Evolutionary conservation across 768 basidiomycete species (phyloP).

Genomic region (Nevesoporus exiguus): DNA sequence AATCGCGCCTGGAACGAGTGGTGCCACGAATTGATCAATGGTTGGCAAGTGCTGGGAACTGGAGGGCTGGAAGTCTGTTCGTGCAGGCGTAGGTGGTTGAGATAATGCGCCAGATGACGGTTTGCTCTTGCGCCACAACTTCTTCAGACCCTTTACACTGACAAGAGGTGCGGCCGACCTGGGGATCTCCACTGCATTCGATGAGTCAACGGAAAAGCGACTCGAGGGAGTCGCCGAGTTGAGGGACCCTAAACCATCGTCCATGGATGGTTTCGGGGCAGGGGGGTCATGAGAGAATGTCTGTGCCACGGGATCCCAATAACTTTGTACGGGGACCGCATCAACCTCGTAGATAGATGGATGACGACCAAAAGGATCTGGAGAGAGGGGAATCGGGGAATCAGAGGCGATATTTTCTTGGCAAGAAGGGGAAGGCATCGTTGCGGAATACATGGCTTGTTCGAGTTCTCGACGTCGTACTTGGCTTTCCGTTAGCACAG

Average conservation of each 20-base stretch:
- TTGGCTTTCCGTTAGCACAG: constrained; percentile 43
- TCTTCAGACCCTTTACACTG: constrained; percentile 70
- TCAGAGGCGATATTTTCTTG: constrained; percentile 29
- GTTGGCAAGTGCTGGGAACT: constrained; percentile 33
- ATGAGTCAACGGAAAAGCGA: constrained; percentile 77
- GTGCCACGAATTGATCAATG: constrained; percentile 25
- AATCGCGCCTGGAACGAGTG: constrained; percentile 24
- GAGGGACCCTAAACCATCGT: constrained; percentile 15
- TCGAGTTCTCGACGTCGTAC: constrained; percentile 53
- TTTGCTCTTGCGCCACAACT: constrained; percentile 76
- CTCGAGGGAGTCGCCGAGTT: constrained; percentile 41
- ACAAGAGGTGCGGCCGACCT: constrained; percentile 51
- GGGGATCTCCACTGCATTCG: constrained; percentile 32
- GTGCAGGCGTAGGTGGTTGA: constrained; percentile 36
- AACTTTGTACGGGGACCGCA: constrained; percentile 31
- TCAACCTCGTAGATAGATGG: constrained; percentile 46
- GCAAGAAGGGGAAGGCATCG: constrained; percentile 28
- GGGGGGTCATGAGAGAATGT: constrained; percentile 20
- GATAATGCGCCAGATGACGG: constrained; percentile 33
- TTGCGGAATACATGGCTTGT: constrained; percentile 43
- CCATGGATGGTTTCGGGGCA: constrained; percentile 25
- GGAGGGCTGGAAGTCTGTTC: constrained; percentile 33
- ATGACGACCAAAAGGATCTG: constrained; percentile 77
- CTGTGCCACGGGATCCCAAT: constrained; percentile 42
- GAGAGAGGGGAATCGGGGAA: constrained; percentile 76